These are phyloP conservation scores for Decorospora gaudefroyi DNA, from an alignment of 2,329 filamentous ascomycete species.

Conservation along the genomic window DNA sequence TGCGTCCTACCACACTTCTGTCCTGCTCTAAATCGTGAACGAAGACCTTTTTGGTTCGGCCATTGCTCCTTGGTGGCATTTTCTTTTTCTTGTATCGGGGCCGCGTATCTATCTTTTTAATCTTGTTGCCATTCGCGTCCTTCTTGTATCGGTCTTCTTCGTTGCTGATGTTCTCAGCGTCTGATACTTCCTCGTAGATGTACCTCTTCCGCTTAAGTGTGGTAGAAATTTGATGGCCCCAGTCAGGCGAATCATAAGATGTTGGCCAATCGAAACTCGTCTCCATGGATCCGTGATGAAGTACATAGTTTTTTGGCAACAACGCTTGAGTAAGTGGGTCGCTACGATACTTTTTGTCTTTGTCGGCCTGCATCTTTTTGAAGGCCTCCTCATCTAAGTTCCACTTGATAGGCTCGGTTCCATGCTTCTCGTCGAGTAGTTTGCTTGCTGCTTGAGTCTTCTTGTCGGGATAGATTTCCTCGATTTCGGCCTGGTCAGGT, in stretches of 20 bases:
- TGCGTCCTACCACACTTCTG: not conserved
- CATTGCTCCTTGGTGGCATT: not conserved
- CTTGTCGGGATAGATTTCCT: not conserved
- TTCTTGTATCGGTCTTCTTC: not conserved
- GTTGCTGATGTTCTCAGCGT: not conserved
- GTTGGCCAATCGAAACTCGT: conserved; percentile 7
- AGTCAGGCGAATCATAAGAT: not conserved
- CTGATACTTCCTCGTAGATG: not conserved
- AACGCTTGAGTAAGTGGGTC: not conserved
- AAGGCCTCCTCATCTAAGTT: not conserved
- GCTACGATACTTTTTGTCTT: not conserved
- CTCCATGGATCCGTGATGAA: not conserved
- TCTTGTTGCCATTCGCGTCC: not conserved
- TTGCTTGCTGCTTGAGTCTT: not conserved
- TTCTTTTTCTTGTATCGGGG: not conserved
- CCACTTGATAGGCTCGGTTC: not conserved
- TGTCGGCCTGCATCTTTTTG: not conserved
- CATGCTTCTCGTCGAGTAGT: not conserved
- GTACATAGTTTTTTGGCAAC: not conserved
- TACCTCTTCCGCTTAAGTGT: not conserved
- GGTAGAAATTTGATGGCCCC: not conserved
- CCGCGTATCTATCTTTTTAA: not conserved
- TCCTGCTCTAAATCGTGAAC: not conserved
- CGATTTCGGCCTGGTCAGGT: not conserved
- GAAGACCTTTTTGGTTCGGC: not conserved